phyloP scores from a whole-genome alignment of 2,329 filamentous ascomycete species.

The Aspergillus fumigatus region DNA sequence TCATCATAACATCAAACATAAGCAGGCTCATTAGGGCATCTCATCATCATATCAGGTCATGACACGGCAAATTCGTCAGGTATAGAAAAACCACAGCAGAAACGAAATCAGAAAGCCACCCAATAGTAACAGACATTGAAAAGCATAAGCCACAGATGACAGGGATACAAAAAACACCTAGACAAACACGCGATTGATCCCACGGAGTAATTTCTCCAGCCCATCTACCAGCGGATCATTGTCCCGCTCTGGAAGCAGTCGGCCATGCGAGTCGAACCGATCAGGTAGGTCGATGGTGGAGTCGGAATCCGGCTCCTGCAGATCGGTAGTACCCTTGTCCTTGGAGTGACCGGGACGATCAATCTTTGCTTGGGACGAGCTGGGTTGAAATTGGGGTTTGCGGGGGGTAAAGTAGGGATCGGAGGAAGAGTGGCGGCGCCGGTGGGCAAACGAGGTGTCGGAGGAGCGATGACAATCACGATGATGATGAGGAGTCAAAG shows the following conservation, averaged over 20 bases:
- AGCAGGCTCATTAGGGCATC: neutral
- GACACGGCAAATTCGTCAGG: neutral
- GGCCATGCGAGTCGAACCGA: slow-evolving; percentile 41
- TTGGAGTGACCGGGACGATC: slow-evolving; percentile 2
- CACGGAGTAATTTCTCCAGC: slow-evolving; percentile 33
- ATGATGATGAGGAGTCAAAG: slow-evolving; percentile 16
- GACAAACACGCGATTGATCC: slow-evolving; percentile 23
- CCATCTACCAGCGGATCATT: slow-evolving; percentile 32
- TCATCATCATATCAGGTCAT: neutral
- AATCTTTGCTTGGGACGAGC: neutral
- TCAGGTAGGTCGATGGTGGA: slow-evolving; percentile 42
- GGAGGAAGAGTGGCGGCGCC: slow-evolving; percentile 21
- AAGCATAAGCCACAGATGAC: neutral
- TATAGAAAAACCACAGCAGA: neutral
- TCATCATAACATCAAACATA: neutral
- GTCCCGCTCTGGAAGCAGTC: slow-evolving; percentile 28
- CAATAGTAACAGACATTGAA: neutral
- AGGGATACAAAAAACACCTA: slow-evolving; percentile 6
- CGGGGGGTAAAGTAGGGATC: slow-evolving; percentile 12
- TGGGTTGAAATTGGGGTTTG: slow-evolving; percentile 5
- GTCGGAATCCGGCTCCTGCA: slow-evolving; percentile 34
- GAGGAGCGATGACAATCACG: slow-evolving; percentile 15
- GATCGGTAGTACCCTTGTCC: slow-evolving; percentile 2
- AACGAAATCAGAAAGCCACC: neutral
- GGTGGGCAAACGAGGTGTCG: neutral